Conservation (phyloP, 1,139 yeast genomes). For the Zhuliangozyma parablackwelliae region DNA sequence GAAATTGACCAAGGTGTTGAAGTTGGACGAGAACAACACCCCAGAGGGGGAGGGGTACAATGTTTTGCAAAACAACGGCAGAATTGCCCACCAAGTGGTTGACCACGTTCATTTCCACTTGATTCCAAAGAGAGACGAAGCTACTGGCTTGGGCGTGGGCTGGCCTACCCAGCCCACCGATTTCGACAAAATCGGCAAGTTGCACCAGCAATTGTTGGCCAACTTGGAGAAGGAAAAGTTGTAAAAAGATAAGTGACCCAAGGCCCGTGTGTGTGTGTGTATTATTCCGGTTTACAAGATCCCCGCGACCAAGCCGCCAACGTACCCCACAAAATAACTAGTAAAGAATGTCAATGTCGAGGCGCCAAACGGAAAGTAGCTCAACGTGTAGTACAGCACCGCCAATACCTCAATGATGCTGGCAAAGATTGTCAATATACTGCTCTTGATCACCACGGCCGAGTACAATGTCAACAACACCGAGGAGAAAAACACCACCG, state of each 20-base stretch:
- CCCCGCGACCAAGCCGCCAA: conserved; percentile 55
- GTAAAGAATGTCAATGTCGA: conserved; percentile 81
- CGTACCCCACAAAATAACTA: conserved; percentile 72
- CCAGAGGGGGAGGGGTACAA: conserved; percentile 76
- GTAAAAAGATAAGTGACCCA: conserved; percentile 5
- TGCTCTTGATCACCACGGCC: conserved; percentile 55
- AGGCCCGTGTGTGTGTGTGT: background rate
- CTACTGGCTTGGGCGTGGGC: conserved; percentile 76
- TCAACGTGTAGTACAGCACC: conserved; percentile 79
- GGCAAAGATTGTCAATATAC: conserved; percentile 71
- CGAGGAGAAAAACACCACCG: conserved; percentile 72
- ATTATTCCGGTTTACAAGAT: conserved; percentile 18
- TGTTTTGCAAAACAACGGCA: conserved; percentile 85
- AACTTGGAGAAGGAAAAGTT: conserved; percentile 40
- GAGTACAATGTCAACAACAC: conserved; percentile 63
- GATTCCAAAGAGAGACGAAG: conserved; percentile 75
- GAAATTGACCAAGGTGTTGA: conserved; percentile 71
- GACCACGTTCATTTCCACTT: conserved; percentile 96
- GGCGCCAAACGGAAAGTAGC: conserved; percentile 95
- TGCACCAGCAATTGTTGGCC: conserved; percentile 51
- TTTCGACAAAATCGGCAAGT: conserved; percentile 60
- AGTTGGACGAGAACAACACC: conserved; percentile 49
- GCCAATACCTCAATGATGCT: conserved; percentile 79
- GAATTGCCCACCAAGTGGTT: conserved; percentile 89
- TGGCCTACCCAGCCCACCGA: conserved; percentile 89